phyloP scores from a whole-genome alignment of 2,329 filamentous ascomycete species.

The Penicillium sp. region DNA sequence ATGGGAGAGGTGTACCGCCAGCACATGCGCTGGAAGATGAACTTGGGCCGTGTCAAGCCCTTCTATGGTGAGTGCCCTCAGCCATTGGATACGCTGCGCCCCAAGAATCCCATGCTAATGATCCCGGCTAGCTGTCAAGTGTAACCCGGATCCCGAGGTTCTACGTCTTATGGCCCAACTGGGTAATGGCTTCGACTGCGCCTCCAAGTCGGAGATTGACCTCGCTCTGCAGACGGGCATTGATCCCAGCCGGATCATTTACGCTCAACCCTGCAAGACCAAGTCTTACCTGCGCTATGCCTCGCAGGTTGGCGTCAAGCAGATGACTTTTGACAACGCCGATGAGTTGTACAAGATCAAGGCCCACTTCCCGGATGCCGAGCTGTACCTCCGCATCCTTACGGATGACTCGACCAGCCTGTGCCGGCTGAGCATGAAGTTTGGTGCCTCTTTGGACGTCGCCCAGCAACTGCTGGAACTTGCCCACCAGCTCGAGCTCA shows the following conservation, averaged over 20 bases:
- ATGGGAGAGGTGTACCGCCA: constrained; percentile 98
- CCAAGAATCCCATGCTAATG: constrained; percentile 4
- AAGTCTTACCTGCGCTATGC: constrained; percentile 96
- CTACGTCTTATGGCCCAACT: constrained; percentile 83
- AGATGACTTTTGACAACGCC: constrained; percentile 99
- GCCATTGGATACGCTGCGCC: neutral
- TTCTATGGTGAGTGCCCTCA: constrained; percentile 74
- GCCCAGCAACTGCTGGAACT: constrained; percentile 75
- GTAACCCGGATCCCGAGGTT: constrained; percentile 91
- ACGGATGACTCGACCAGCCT: constrained; percentile 95
- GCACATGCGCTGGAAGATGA: constrained; percentile 96
- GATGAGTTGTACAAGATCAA: constrained; percentile 99
- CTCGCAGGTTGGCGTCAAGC: constrained; percentile 78
- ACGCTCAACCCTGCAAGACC: constrained; percentile 99
- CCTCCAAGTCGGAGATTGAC: constrained; percentile 96
- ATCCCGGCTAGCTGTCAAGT: constrained; percentile 79
- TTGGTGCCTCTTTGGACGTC: constrained; percentile 84
- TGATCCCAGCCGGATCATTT: constrained; percentile 90
- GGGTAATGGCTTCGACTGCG: constrained; percentile 96
- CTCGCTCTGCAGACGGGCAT: constrained; percentile 81
- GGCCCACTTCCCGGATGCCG: constrained; percentile 82
- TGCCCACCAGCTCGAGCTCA: constrained; percentile 79
- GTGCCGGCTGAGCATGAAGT: constrained; percentile 96
- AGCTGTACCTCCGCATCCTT: constrained; percentile 90
- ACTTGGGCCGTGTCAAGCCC: constrained; percentile 86